Base-by-base conservation (phyloP, 257 asterid genomes). In the Solanum infundibuliforme region DNA sequence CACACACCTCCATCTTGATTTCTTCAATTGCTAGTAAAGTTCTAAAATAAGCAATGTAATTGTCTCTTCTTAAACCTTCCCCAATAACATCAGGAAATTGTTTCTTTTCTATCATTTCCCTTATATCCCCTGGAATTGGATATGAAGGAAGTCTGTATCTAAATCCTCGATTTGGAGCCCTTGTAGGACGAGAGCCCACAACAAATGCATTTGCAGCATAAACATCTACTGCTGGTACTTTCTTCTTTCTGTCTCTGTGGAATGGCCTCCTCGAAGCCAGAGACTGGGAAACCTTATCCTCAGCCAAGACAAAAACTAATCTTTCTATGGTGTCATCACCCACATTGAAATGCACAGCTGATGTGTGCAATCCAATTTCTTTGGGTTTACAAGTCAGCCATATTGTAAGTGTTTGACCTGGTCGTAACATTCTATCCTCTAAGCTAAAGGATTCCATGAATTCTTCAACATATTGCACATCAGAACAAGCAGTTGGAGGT, bases 321-420 rank as follows among this genome's bases (percentile, higher is more conserved):
- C 99, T 93, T 81, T 97, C 99, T 43, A 97, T 93, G 9, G 91
- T 90, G 87, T 97, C 99, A 34, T 96, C 95, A 2, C 93, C 98
- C n/a, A 93, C 94, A 32, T 68, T 90, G 74, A 97, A 89, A 88
- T 95, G 98, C 86, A 97, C 94, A 46, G 99, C 97, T 38, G 99
- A 92, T 16, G 93, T 83, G 88, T 95, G 93, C 90, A 97, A 76
- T 79, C 99, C 99, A 39, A 94, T 92, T 90, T 93, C 98, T 90
- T 96, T 95, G n/a, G 99, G 95, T 89, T 97, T 96, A 93, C 99
- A 97, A 21, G 96, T 94, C 62, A 97, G 60, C 99, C 99, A 97
- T 73, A 95, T 62, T 5, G 91, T 94, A 46, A 96, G 85, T 84
- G 92, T 79, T 71, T 90, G 95, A 48, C 90, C 90, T 0, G 94